Percentiles rank a stretch among this genome's conserved stretches.
phyloP scores from a whole-genome alignment of 306 rosid species.

The Elaeagnus macrophylla region DNA sequence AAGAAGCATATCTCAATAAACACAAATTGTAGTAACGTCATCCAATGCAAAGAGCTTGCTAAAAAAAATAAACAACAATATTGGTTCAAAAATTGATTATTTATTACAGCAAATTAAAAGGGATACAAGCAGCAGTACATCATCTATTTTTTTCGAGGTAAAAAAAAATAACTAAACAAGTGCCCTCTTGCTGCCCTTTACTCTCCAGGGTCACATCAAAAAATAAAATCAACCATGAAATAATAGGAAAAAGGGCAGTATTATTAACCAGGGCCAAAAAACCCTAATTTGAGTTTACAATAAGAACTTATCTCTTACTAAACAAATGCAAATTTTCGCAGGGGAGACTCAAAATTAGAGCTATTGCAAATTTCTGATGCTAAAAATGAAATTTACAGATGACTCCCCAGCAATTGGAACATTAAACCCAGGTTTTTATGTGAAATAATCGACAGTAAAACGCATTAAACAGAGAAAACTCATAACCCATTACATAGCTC shows the following conservation, averaged over 20 bases:
- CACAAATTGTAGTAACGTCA: not conserved
- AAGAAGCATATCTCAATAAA: not conserved
- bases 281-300: not conserved
- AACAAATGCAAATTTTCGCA: not conserved
- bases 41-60: not conserved
- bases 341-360: not conserved
- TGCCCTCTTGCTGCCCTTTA: not conserved
- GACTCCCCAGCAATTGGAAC: not conserved
- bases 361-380: not conserved
- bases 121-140: not conserved
- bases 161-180: not conserved
- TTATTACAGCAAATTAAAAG: too few relatives aligned
- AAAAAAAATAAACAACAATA: not conserved
- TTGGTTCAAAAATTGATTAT: too few relatives aligned
- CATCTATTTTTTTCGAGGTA: not conserved
- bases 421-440: not conserved
- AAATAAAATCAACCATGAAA: slow-evolving; percentile 1
- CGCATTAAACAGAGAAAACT: not conserved
- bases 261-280: slow-evolving; percentile 4
- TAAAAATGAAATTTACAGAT: not conserved
- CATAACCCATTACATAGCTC: not conserved
- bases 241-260: slow-evolving; percentile 7
- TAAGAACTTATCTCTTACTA: not conserved
- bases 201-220: not conserved
- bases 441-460: not conserved